Conservation (phyloP, 331 rosid species). For the Cydonia oblonga region DNA sequence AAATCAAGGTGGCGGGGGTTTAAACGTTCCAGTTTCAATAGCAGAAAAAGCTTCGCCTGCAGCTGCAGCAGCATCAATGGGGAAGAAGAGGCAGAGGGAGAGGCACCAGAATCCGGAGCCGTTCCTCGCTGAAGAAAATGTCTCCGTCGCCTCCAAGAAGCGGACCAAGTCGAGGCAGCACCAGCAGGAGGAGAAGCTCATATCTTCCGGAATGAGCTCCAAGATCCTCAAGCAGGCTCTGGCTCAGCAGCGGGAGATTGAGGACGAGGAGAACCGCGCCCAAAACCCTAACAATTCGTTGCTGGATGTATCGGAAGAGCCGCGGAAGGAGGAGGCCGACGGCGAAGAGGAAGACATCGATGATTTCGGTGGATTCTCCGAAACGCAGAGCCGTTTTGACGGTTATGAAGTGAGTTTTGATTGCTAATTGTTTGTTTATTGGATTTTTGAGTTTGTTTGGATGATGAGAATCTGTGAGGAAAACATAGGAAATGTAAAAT, state of each 20-base stretch:
- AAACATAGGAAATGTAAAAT: neutral
- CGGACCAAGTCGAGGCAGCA: conserved; percentile 42
- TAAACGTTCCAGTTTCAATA: neutral
- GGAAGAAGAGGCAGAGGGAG: conserved; percentile 57
- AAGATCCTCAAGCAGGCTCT: conserved; percentile 59
- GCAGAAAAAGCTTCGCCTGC: neutral
- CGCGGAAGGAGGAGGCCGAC: neutral
- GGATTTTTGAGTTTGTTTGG: neutral
- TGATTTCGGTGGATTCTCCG: conserved; percentile 42
- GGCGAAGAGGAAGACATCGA: conserved; percentile 45
- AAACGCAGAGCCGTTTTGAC: conserved; percentile 34
- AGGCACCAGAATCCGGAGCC: conserved; percentile 70
- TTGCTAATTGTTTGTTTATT: neutral
- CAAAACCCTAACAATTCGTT: conserved; percentile 25
- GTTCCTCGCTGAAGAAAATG: conserved; percentile 38
- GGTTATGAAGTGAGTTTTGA: conserved; percentile 14
- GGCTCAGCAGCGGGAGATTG: conserved; percentile 39
- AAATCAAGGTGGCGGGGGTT: neutral
- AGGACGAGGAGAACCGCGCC: conserved; percentile 20
- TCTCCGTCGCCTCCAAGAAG: conserved; percentile 30
- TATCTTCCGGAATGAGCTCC: conserved; percentile 52
- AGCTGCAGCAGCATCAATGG: conserved; percentile 26
- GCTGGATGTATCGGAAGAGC: conserved; percentile 16
- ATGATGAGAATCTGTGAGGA: neutral
- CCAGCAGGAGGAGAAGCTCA: conserved; percentile 46